Evolutionary conservation across 2,329 filamentous ascomycete species (phyloP), one percentile per base, ranked within the genome.

Genomic region (Fusarium albosuccineum): DNA sequence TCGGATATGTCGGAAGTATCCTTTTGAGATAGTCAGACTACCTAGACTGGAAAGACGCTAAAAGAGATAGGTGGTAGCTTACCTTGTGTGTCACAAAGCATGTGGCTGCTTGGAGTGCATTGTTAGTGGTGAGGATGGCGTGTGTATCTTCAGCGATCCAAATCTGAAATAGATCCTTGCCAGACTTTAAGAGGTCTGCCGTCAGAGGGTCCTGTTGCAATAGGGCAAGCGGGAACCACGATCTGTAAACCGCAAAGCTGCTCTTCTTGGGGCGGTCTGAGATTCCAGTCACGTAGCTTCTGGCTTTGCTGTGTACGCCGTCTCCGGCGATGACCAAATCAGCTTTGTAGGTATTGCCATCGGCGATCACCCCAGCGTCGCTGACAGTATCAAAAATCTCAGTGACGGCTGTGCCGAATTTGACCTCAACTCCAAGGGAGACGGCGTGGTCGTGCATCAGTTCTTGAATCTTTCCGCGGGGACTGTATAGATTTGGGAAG

Each of bases 1-100:
- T 58, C 56, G 10, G 40, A 14, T 22, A 58, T 51, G 17, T 58
- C 40, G 11, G 16, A n/a, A 13, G 36, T 39, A 22, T 22, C 22
- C 22, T 22, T 22, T 22, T 3, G 22, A 22, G 22, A 22, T 22
- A 22, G 22, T 22, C 5, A 22, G 22, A 22, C 22, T 22, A n/a
- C n/a, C n/a, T n/a, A 22, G 22, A 22, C 14, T n/a, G 6, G 48
- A 58, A 13, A 17, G 6, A 44, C 40, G 46, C 26, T 58, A 13
- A 6, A 39, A n/a, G 8, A 9, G 9, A 39, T 39, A 45, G 22
- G 5, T 22, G 22, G 22, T 4, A 22, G 4, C 22, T 40, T 14
- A 40, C 56, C 9, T 58, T 58, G 39, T 58, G 56, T 2, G 56
- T 58, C 5, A 52, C 56, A 16, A 58, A 58, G 17, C 56, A 58